These are phyloP conservation scores for Chiua virens DNA, from an alignment of 768 basidiomycete species.

Conservation along the genomic window DNA sequence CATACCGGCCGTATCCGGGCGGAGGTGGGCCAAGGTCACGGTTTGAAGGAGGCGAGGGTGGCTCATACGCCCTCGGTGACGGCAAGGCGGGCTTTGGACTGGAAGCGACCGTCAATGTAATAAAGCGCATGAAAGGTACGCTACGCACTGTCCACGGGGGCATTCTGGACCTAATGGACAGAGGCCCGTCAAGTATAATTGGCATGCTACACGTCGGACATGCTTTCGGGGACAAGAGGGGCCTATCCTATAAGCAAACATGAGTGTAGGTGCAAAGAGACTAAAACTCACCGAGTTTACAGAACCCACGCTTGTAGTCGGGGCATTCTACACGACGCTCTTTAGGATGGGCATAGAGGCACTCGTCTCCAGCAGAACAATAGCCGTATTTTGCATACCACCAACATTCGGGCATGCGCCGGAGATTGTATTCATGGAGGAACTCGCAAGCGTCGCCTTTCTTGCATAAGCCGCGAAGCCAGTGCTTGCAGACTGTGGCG, in stretches of 20 bases:
- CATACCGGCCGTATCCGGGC: slow-evolving; percentile 85
- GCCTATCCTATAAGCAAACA: slow-evolving; percentile 45
- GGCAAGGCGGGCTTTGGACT: slow-evolving; percentile 82
- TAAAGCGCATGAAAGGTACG: background rate
- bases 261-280: slow-evolving; percentile 1
- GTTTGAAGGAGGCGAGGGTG: slow-evolving; percentile 70
- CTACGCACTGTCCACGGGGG: slow-evolving; percentile 81
- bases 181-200: slow-evolving; percentile 87
- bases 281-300: slow-evolving; percentile 72
- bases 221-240: slow-evolving; percentile 91
- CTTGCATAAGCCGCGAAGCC: slow-evolving; percentile 96
- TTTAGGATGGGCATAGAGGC: slow-evolving; percentile 93
- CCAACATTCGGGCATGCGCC: slow-evolving; percentile 99
- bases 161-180: slow-evolving; percentile 91
- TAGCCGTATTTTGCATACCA: slow-evolving; percentile 99
- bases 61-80: slow-evolving; percentile 69
- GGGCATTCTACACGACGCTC: slow-evolving; percentile 91
- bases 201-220: slow-evolving; percentile 87
- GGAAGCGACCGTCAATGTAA: slow-evolving; percentile 5
- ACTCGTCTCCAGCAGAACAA: slow-evolving; percentile 96
- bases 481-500: slow-evolving; percentile 97
- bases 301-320: slow-evolving; percentile 95
- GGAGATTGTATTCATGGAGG: slow-evolving; percentile 96
- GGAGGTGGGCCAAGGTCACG: slow-evolving; percentile 89
- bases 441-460: slow-evolving; percentile 98